phyloP scores from a whole-genome alignment of 306 rosid species.

The Mimosa pudica region DNA sequence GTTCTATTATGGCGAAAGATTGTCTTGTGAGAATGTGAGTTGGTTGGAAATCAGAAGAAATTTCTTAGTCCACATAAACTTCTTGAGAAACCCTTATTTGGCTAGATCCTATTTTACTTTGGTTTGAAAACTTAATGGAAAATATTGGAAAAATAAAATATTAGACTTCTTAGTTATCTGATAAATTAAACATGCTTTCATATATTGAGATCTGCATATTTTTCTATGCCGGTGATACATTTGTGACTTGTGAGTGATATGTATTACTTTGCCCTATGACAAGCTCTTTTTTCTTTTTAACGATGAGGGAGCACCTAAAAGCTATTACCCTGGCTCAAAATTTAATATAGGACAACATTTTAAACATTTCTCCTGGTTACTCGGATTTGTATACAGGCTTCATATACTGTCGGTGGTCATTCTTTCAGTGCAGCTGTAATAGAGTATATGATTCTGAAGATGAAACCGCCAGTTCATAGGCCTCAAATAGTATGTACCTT shows the following conservation, averaged over 20 bases:
- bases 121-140: not conserved
- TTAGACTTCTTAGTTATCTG: not conserved
- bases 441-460: conserved; percentile 65
- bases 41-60: not conserved
- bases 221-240: not conserved
- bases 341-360: not conserved
- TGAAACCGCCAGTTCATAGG: conserved; percentile 78
- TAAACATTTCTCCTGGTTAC: not conserved
- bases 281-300: not conserved
- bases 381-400: conserved; percentile 49
- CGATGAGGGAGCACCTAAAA: not conserved
- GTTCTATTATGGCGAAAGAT: not conserved
- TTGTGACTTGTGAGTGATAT: not conserved
- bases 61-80: not conserved
- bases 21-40: not conserved
- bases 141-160: not conserved
- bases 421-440: conserved; percentile 74
- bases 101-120: not conserved
- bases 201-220: not conserved
- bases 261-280: not conserved
- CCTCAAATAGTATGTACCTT: conserved; percentile 64
- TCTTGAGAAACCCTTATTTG: not conserved
- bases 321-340: not conserved
- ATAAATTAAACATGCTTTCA: not conserved
- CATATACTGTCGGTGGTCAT: conserved; percentile 73